Evolutionary conservation across 2,329 filamentous ascomycete genomes (phyloP), one percentile per base, ranked within the genome.

Genomic region (Fusarium sp.): DNA sequence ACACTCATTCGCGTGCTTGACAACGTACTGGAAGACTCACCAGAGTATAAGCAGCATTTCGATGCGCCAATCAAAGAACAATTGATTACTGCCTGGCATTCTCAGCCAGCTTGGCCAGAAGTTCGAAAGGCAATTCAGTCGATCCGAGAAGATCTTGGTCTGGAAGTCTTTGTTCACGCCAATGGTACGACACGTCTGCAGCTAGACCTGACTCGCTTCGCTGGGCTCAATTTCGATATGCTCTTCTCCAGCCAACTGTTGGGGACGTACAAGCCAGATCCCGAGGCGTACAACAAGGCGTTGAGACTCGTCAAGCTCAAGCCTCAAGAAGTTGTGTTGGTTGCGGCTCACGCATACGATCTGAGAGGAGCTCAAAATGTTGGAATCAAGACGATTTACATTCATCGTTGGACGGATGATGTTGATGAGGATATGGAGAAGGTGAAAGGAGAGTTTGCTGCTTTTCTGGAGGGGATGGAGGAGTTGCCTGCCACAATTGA

Each of bases 331-430:
- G 84, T 83, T 23, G 82, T 87, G 15, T 81, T 87, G 83, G 86
- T 89, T 6, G 87, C 88, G 6, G 86, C 87, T 2, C 87, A 90
- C 80, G 85, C 86, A 6, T 89, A 87, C 74, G 88, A 89, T 76
- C 60, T 87, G 28, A 79, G 85, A 21, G 87, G 83, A 2, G 88
- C 86, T 19, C 84, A 84, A 73, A 73, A 74, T 2, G 79, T 83
- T 9, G 88, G 88, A 0, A 84, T 90, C 80, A 83, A 80, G 68
- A 89, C 87, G 0, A 79, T 88, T 1, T 89, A 89, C 75, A 79
- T 90, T 7, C 80, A 84, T 71, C 79, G 87, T 25, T 86, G 83
- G 84, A 89, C 87, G 1, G 88, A 89, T 64, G 88, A 89, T 80
- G 73, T 85, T 1, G 77, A 82, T 32, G 85, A 88, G 72, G 66